Conservation (phyloP, 768 basidiomycete species). For the Gloeostereum incarnatum region DNA sequence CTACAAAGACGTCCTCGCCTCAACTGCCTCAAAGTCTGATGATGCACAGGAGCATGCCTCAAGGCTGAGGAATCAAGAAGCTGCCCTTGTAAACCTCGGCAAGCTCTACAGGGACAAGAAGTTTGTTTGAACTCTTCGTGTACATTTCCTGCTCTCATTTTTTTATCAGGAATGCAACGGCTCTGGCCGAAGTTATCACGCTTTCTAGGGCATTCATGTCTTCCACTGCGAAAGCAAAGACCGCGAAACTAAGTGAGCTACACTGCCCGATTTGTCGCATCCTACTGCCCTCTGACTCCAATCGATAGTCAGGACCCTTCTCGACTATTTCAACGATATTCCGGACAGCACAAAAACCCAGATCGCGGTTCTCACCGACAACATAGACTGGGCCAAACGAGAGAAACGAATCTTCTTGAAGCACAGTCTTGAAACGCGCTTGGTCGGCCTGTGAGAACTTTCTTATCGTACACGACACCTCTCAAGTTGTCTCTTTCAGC, state of each 20-base stretch:
- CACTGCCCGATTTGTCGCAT: neutral
- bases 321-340: constrained; percentile 80
- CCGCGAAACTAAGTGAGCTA: constrained; percentile 66
- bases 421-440: constrained; percentile 85
- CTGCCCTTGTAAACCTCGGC: constrained; percentile 77
- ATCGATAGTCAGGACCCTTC: constrained; percentile 76
- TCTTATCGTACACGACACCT: neutral
- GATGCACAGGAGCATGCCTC: constrained; percentile 33
- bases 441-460: constrained; percentile 58
- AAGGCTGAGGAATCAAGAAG: constrained; percentile 71
- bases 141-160: constrained; percentile 1
- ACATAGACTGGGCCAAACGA: constrained; percentile 83
- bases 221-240: constrained; percentile 74
- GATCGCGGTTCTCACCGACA: constrained; percentile 80
- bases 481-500: constrained; percentile 22
- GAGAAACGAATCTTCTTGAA: constrained; percentile 96
- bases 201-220: constrained; percentile 61
- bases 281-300: constrained; percentile 1
- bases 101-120: constrained; percentile 80
- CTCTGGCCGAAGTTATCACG: constrained; percentile 66
- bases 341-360: constrained; percentile 69
- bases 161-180: constrained; percentile 61
- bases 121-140: constrained; percentile 29
- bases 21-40: constrained; percentile 5
- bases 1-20: constrained; percentile 10